Conservation (phyloP, 2,329 filamentous ascomycete species). For the Fusarium sp. region DNA sequence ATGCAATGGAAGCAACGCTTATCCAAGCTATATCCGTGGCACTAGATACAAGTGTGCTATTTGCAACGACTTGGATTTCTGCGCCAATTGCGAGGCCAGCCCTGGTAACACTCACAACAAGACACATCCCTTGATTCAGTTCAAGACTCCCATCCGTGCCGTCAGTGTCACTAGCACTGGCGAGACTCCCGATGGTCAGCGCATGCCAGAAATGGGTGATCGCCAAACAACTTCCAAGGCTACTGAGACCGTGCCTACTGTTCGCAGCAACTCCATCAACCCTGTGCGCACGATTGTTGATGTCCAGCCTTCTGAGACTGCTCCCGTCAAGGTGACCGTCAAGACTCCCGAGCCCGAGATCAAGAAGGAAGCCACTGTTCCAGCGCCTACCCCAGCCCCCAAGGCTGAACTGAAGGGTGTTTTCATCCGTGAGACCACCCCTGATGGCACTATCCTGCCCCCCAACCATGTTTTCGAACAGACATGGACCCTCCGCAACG, state of each 20-base stretch:
- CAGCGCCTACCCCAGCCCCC: constrained; percentile 36
- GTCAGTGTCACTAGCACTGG: constrained; percentile 87
- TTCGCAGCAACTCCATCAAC: constrained; percentile 60
- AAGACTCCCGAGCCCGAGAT: constrained; percentile 18
- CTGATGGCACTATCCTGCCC: constrained; percentile 79
- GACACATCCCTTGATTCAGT: constrained; percentile 97
- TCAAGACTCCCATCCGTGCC: constrained; percentile 90
- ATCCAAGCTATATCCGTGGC: constrained; percentile 80
- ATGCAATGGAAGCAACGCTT: constrained; percentile 70
- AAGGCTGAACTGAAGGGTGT: constrained; percentile 59
- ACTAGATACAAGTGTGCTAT: constrained; percentile 97
- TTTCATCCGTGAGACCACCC: constrained; percentile 82
- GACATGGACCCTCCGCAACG: constrained; percentile 91
- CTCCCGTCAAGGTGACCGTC: constrained; percentile 9
- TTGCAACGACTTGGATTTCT: constrained; percentile 95
- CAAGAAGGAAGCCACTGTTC: constrained; percentile 44
- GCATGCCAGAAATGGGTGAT: constrained; percentile 79
- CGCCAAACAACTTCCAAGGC: constrained; percentile 56
- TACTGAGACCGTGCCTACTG: constrained; percentile 57
- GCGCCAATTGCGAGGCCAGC: constrained; percentile 89
- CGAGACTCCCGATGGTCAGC: constrained; percentile 76
- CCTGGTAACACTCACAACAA: constrained; percentile 88
- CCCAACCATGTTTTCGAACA: constrained; percentile 84
- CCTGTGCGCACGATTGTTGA: constrained; percentile 78
- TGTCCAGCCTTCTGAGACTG: constrained; percentile 70